Percentiles rank a stretch among this genome's conserved stretches.
Conservation (phyloP, 1,284 basidiomycete genomes). For the Ganoderma meredithae region DNA sequence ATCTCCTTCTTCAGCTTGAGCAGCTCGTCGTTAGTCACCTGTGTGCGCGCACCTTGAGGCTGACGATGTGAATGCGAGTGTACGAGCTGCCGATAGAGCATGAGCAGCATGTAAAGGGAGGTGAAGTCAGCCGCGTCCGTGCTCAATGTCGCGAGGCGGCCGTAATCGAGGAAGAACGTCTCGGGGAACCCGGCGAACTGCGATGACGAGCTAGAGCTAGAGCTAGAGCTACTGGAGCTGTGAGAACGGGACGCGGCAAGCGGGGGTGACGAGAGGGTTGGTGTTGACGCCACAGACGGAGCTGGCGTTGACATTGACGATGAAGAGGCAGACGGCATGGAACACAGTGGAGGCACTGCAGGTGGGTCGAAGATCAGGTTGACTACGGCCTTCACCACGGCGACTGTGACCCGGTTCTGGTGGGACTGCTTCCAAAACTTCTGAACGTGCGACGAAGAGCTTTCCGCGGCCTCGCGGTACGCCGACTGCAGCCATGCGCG, state of each 20-base stretch:
- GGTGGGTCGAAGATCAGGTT: constrained; percentile 42
- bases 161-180: constrained; percentile 84
- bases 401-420: constrained; percentile 37
- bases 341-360: constrained; percentile 45
- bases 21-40: constrained; percentile 52
- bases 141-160: constrained; percentile 74
- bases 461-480: constrained; percentile 45
- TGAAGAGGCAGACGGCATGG: constrained; percentile 72
- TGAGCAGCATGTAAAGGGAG: constrained; percentile 80
- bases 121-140: constrained; percentile 81
- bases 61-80: constrained; percentile 44
- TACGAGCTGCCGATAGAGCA: constrained; percentile 81
- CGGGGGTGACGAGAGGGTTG: constrained; percentile 37
- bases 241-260: constrained; percentile 43
- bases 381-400: constrained; percentile 39
- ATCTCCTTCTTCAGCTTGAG: constrained; percentile 77
- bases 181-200: constrained; percentile 69
- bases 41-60: constrained; percentile 18
- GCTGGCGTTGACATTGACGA: constrained; percentile 51
- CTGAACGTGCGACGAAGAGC: constrained; percentile 21
- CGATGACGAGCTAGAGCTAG: constrained; percentile 34
- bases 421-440: constrained; percentile 40
- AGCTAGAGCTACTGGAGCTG: constrained; percentile 41
- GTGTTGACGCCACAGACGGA: constrained; percentile 8
- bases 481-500: constrained; percentile 67